Conservation (phyloP, 805 yeast genomes). For the Ogataea kodamae region DNA sequence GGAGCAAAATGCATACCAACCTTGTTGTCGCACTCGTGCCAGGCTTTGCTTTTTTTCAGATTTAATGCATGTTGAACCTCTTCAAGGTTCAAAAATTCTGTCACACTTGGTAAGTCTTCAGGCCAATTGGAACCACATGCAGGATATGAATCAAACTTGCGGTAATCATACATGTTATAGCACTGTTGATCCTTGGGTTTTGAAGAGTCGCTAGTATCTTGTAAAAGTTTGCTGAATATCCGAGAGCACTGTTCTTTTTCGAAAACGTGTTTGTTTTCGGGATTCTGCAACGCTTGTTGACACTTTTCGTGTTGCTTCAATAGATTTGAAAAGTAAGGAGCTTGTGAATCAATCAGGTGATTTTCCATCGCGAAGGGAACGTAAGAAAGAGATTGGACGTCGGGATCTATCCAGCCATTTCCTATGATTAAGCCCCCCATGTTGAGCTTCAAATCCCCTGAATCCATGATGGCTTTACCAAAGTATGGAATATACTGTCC, state of each 20-base stretch:
- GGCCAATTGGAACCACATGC: constrained; percentile 96
- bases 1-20: constrained; percentile 57
- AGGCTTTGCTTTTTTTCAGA: constrained; percentile 37
- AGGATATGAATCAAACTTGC: constrained; percentile 70
- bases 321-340: constrained; percentile 39
- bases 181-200: constrained; percentile 48
- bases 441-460: constrained; percentile 32
- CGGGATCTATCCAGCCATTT: constrained; percentile 93
- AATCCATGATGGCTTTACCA: constrained; percentile 55
- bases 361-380: constrained; percentile 64
- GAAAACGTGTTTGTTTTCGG: constrained; percentile 23
- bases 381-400: constrained; percentile 75
- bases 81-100: constrained; percentile 45
- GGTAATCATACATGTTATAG: constrained; percentile 78
- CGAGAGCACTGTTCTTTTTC: constrained; percentile 35
- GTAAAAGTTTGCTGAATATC: constrained; percentile 40
- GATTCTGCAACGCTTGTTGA: constrained; percentile 47
- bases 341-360: constrained; percentile 46
- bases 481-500: constrained; percentile 95
- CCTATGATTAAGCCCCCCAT: constrained; percentile 75
- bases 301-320: constrained; percentile 54
- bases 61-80: constrained; percentile 52
- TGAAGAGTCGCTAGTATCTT: constrained; percentile 26
- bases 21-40: constrained; percentile 75
- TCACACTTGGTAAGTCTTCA: constrained; percentile 46